phyloP scores from a whole-genome alignment of 164 flowering plant species.

The Amborella trichopoda region DNA sequence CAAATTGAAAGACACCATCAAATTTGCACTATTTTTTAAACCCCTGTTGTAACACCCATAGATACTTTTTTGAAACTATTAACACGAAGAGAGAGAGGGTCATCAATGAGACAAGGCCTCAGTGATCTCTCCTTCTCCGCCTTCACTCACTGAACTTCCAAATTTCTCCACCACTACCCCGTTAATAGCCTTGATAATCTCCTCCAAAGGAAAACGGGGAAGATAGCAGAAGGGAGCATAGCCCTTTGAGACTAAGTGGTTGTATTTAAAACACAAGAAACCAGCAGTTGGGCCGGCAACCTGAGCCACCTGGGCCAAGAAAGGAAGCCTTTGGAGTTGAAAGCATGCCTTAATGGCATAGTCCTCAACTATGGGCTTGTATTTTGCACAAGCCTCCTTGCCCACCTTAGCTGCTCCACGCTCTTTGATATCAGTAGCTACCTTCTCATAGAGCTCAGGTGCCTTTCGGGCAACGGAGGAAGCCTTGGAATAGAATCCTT shows the following conservation, averaged over 20 bases:
- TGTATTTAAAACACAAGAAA: slow-evolving; percentile 40
- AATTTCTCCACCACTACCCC: slow-evolving; percentile 11
- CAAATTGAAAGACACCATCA: too few relatives aligned
- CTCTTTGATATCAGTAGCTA: slow-evolving; percentile 25
- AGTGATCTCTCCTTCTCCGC: neutral
- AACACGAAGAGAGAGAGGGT: neutral
- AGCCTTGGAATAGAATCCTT: slow-evolving; percentile 17
- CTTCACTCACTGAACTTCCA: neutral
- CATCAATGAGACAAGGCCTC: neutral
- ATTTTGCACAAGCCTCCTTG: slow-evolving; percentile 19
- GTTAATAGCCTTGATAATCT: slow-evolving; percentile 32
- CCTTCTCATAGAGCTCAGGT: slow-evolving; percentile 14
- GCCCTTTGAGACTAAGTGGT: slow-evolving; percentile 33
- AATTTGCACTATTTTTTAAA: neutral
- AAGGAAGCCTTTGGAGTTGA: slow-evolving; percentile 15
- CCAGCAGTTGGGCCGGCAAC: slow-evolving; percentile 33
- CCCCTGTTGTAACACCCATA: neutral
- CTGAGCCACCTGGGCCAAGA: slow-evolving; percentile 26
- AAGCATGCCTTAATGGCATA: slow-evolving; percentile 19
- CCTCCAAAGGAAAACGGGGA: slow-evolving; percentile 49
- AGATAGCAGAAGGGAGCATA: slow-evolving; percentile 26
- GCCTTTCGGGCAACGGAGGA: slow-evolving; percentile 16
- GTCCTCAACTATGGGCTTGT: slow-evolving; percentile 17
- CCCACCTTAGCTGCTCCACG: slow-evolving; percentile 36
- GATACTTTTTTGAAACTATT: neutral